Evolutionary conservation across 208 protist species (phyloP), one percentile per base, ranked within the genome.

Genomic region (Crithidia brevicula): DNA sequence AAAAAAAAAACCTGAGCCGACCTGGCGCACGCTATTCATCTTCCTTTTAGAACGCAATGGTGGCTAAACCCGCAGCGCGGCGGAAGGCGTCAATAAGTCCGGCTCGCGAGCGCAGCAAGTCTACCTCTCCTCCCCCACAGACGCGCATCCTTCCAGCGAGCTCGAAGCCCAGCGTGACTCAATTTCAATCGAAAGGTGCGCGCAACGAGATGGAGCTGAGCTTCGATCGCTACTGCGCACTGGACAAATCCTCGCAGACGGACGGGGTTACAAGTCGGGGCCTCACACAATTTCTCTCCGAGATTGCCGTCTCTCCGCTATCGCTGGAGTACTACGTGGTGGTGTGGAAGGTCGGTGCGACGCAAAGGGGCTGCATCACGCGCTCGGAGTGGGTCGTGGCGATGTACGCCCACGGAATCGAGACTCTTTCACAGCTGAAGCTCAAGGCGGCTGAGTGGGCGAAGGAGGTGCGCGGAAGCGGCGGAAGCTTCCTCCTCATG

Each of bases 281-380:
- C 4, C 67, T 96, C 36, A 43, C 77, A 13, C 83, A 82, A 28
- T 71, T 96, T 6, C 81, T 83, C 4, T 54, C 57, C 9, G 91
- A 94, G 10, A 61, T 93, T 23, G 33, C 20, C n/a, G 80, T 94
- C 34, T 15, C 20, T 31, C 31, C 40, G 36, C 46, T 54, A 1
- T 79, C 83, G 11, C 63, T 96, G 20, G 88, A 96, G 34, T 81
- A 65, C 63, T 88, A 85, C 56, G 75, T 86, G 6, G 62, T 95
- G 9, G 38, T 94, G 45, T 97, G 92, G 92, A 86, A 86, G 42
- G 59, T 97, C 13, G 79, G 86, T 5, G 77, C 85, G 0, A 85
- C 81, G 16, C 79, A 77, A 4, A 50, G 72, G 11, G 70, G 62
- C 27, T 81, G 79, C 52, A 69, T 97, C 42, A 81, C 68, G 7